Conservation (phyloP, 352 stramenopile species). For the Plasmopara muralis region DNA sequence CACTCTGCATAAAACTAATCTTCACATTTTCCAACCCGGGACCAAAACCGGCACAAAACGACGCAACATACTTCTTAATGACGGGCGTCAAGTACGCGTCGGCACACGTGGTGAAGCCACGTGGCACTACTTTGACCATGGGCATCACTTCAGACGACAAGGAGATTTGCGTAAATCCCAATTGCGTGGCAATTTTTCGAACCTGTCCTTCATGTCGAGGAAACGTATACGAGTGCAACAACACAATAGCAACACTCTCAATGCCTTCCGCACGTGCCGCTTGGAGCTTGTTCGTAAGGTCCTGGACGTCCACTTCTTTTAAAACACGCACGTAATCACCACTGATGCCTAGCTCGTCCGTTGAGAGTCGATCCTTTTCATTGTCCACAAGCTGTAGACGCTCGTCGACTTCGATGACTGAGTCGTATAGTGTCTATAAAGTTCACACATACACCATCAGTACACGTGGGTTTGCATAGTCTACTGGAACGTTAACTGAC, state of each 20-base stretch:
- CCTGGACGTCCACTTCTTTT: slow-evolving; percentile 70
- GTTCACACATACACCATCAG: slow-evolving; percentile 2
- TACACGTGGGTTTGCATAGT: not conserved
- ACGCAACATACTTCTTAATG: slow-evolving; percentile 95
- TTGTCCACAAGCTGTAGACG: slow-evolving; percentile 89
- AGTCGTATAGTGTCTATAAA: slow-evolving; percentile 91
- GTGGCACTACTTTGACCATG: slow-evolving; percentile 97
- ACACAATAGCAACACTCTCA: slow-evolving; percentile 92
- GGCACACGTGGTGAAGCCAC: slow-evolving; percentile 95
- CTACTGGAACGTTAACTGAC: slow-evolving; percentile 21
- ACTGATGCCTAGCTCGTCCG: slow-evolving; percentile 77
- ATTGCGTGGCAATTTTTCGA: slow-evolving; percentile 79
- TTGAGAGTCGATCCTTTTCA: slow-evolving; percentile 40
- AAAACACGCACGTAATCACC: slow-evolving; percentile 86
- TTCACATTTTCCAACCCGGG: slow-evolving; percentile 81
- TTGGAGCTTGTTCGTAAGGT: slow-evolving; percentile 81
- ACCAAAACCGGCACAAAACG: slow-evolving; percentile 97
- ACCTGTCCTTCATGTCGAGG: slow-evolving; percentile 90
- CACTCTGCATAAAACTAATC: slow-evolving; percentile 98
- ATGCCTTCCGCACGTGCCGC: slow-evolving; percentile 80
- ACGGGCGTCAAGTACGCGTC: slow-evolving; percentile 98
- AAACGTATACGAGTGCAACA: slow-evolving; percentile 96
- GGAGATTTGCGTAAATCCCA: slow-evolving; percentile 94
- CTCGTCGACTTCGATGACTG: slow-evolving; percentile 96
- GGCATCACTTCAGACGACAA: slow-evolving; percentile 92